A percentile compares a stretch with the other conserved stretches of the same genome.
phyloP scores from a whole-genome alignment of 495 filamentous ascomycete genomes.

The Penicillium coffeae region DNA sequence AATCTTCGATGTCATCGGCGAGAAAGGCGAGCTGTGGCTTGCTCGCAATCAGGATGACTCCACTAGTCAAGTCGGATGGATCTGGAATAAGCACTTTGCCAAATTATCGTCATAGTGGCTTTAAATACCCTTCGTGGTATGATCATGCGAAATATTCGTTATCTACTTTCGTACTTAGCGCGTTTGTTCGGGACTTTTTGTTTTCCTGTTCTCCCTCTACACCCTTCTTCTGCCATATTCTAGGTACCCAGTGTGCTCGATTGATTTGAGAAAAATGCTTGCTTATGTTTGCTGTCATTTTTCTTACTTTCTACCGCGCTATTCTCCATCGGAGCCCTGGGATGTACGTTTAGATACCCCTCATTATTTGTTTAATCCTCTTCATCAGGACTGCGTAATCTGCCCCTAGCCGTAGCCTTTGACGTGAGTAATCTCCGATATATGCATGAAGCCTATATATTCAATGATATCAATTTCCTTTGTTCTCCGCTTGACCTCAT shows the following conservation, averaged over 20 bases:
- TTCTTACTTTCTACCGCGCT: conserved; percentile 3
- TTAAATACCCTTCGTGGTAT: background rate
- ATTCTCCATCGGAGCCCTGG: conserved; percentile 9
- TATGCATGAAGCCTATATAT: too few relatives aligned
- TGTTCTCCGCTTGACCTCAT: conserved; percentile 1
- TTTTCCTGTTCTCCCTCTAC: background rate
- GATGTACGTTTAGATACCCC: conserved; percentile 30
- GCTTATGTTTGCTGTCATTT: conserved; percentile 1
- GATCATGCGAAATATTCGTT: background rate
- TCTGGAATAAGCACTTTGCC: conserved; percentile 97
- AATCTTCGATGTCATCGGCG: conserved; percentile 86
- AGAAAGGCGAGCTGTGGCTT: conserved; percentile 97
- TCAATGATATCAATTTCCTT: background rate
- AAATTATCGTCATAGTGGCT: conserved; percentile 51
- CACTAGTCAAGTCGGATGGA: conserved; percentile 80
- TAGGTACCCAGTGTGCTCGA: background rate
- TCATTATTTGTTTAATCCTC: conserved; percentile 11
- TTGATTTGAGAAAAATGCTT: background rate
- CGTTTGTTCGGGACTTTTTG: background rate
- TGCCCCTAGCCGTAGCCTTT: too few relatives aligned
- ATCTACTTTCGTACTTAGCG: background rate
- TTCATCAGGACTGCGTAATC: background rate
- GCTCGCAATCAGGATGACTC: conserved; percentile 94
- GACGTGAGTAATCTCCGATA: too few relatives aligned
- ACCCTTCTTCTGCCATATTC: background rate